Evolutionary conservation across 257 asterid species (phyloP).

Genomic region (Hygrophila difformis): DNA sequence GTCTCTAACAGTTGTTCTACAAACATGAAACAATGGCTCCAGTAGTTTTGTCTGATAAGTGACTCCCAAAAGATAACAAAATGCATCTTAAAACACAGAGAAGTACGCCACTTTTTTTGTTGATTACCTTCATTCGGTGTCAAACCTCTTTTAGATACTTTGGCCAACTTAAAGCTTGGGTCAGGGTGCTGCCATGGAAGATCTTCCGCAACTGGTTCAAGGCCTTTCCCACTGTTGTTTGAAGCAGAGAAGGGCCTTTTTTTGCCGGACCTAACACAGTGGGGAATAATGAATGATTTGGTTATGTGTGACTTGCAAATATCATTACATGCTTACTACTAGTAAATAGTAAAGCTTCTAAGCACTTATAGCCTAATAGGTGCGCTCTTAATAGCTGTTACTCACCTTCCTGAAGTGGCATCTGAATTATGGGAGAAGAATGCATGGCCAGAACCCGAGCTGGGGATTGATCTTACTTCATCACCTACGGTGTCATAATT

Average conservation of each 20-base stretch:
- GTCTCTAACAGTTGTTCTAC: slow-evolving; percentile 81
- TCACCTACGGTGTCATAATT: no score
- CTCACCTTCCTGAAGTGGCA: slow-evolving; percentile 61
- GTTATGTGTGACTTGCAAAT: no score
- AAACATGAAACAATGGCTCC: slow-evolving; percentile 9
- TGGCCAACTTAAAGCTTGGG: slow-evolving; percentile 44
- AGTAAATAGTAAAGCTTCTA: not conserved
- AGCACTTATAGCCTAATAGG: not conserved
- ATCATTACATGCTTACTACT: not conserved
- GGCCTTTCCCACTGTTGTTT: slow-evolving; percentile 53
- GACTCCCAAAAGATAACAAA: slow-evolving; percentile 5
- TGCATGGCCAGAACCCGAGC: slow-evolving; percentile 76
- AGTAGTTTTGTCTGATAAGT: no score
- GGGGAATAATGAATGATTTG: no score
- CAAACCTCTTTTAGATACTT: slow-evolving; percentile 33
- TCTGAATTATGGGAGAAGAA: slow-evolving; percentile 50
- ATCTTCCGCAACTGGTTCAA: slow-evolving; percentile 84
- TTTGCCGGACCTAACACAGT: slow-evolving; percentile 63
- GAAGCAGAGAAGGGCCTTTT: slow-evolving; percentile 67
- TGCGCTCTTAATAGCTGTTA: not conserved
- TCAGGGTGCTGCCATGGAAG: slow-evolving; percentile 42
- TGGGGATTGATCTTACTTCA: slow-evolving; percentile 57
- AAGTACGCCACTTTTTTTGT: no score
- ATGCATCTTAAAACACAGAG: not conserved
- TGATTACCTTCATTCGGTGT: slow-evolving; percentile 47